phyloP scores from a whole-genome alignment of 2,329 filamentous ascomycete species.

The Colletotrichum higginsianum region DNA sequence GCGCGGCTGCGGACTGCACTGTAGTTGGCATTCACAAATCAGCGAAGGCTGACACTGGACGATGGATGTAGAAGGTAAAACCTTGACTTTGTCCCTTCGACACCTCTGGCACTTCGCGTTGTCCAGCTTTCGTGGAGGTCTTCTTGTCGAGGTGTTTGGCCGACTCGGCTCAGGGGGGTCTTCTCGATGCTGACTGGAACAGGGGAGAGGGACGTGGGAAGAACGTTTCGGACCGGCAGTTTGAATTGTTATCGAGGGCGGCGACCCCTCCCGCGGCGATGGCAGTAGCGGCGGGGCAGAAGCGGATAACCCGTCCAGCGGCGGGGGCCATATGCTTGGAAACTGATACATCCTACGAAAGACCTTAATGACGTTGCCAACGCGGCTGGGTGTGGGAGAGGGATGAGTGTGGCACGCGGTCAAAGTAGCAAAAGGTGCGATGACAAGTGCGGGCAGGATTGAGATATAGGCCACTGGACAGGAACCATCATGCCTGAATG shows the following conservation, averaged over 20 bases:
- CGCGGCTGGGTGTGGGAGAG: fast-evolving
- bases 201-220: background rate
- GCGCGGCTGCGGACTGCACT: slow-evolving; percentile 16
- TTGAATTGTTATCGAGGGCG: background rate
- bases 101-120: background rate
- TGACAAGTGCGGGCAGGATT: background rate
- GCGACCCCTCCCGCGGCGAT: too few relatives aligned
- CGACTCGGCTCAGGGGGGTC: background rate
- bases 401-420: background rate
- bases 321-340: background rate
- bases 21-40: too few relatives aligned
- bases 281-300: too few relatives aligned
- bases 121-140: background rate
- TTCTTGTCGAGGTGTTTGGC: background rate
- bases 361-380: background rate
- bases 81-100: slow-evolving; percentile 14
- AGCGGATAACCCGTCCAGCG: background rate
- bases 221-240: too few relatives aligned
- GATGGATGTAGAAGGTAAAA: background rate
- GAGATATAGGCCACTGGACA: background rate
- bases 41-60: background rate
- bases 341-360: background rate
- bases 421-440: background rate
- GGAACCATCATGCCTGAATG: background rate
- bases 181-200: background rate